These are phyloP conservation scores for Neopestalotiopsis clavispora DNA, from an alignment of 2,329 filamentous ascomycete species.

Conservation along the genomic window DNA sequence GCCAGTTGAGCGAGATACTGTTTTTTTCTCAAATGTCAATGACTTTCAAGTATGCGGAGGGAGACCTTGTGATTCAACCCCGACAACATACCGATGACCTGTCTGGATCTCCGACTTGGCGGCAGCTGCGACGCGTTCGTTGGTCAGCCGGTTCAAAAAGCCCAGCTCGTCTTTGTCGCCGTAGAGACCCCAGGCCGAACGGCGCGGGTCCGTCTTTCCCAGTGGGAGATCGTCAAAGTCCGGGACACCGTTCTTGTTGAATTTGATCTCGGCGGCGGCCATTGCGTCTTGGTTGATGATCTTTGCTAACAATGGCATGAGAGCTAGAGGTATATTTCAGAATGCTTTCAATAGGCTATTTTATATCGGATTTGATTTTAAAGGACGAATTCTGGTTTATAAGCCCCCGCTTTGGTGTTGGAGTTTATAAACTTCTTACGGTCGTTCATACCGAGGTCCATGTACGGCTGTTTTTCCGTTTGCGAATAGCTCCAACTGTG, in stretches of 20 bases:
- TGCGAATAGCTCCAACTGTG: background rate
- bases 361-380: too few species aligned
- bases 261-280: slow-evolving; percentile 30
- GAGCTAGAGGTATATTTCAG: too few species aligned
- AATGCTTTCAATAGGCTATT: too few species aligned
- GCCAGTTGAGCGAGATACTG: slow-evolving; percentile 65
- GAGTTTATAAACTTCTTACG: background rate
- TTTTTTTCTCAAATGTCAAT: background rate
- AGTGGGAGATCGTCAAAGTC: slow-evolving; percentile 53
- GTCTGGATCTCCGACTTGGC: slow-evolving; percentile 58
- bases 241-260: slow-evolving; percentile 49
- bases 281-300: slow-evolving; percentile 29
- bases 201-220: slow-evolving; percentile 49
- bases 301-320: background rate
- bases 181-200: slow-evolving; percentile 54
- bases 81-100: slow-evolving; percentile 47
- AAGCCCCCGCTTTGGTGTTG: background rate
- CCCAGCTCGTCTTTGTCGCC: slow-evolving; percentile 63
- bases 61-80: too few species aligned
- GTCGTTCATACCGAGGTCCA: background rate
- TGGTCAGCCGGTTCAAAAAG: slow-evolving; percentile 64
- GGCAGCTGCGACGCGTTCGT: slow-evolving; percentile 55
- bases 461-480: background rate
- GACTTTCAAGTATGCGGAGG: too few species aligned
- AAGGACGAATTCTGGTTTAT: background rate